Conservation (phyloP, 306 rosid genomes). For the Pachyrhizus erosus region DNA sequence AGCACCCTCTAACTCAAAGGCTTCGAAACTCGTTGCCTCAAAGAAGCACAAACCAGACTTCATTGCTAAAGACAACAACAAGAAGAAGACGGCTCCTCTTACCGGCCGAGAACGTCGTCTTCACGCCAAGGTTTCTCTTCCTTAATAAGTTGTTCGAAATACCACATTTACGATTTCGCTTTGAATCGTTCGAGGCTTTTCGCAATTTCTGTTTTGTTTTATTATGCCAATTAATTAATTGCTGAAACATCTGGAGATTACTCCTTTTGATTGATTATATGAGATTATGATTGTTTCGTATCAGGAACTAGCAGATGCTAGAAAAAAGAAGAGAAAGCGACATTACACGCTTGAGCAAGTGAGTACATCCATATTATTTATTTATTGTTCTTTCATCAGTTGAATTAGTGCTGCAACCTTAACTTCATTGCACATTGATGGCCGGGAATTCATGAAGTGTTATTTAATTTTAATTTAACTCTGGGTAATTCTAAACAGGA, state of each 20-base stretch:
- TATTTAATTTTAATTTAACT: neutral
- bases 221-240: neutral
- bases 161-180: neutral
- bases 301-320: constrained; percentile 86
- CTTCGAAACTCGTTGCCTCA: constrained; percentile 38
- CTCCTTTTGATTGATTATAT: constrained; percentile 12
- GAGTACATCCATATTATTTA: constrained; percentile 30
- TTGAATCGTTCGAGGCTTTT: neutral
- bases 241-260: neutral
- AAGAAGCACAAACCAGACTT: constrained; percentile 52
- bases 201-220: neutral
- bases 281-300: constrained; percentile 20
- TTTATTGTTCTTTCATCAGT: neutral
- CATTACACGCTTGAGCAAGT: constrained; percentile 83
- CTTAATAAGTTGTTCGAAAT: neutral
- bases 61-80: constrained; percentile 43
- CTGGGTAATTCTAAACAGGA: constrained; percentile 60
- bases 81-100: constrained; percentile 50
- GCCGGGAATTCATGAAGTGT: neutral
- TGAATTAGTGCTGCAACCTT: neutral
- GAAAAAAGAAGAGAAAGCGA: constrained; percentile 88
- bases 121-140: constrained; percentile 66
- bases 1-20: constrained; percentile 58
- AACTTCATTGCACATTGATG: neutral
- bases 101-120: constrained; percentile 74